Percentiles rank a stretch among this genome's conserved stretches.
These are phyloP conservation scores for Leccinellum rugosiceps DNA, from an alignment of 768 basidiomycete genomes.

Conservation along the genomic window DNA sequence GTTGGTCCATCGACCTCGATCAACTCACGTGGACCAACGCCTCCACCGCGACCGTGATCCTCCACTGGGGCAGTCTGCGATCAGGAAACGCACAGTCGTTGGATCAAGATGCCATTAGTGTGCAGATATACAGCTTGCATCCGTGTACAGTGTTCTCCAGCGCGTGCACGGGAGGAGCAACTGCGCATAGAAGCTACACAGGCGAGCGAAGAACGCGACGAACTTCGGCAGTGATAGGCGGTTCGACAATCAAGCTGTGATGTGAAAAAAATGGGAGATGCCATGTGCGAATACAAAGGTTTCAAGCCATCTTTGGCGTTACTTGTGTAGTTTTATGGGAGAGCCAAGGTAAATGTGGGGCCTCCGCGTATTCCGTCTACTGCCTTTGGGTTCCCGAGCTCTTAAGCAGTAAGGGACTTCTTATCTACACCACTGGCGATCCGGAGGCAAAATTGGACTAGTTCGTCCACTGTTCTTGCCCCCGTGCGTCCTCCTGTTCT, in stretches of 20 bases:
- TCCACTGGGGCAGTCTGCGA: background rate
- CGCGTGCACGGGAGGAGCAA: constrained; percentile 54
- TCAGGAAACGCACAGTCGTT: background rate
- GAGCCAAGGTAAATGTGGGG: too few relatives aligned
- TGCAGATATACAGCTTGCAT: constrained; percentile 55
- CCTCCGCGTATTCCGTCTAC: background rate
- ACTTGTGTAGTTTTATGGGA: too few relatives aligned
- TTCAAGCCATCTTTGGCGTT: too few relatives aligned
- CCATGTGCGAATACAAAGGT: too few relatives aligned
- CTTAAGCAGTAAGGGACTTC: background rate
- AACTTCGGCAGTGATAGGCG: constrained; percentile 26
- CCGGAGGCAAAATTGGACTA: constrained; percentile 1
- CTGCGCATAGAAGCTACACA: constrained; percentile 31
- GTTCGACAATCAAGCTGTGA: background rate
- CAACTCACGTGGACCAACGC: constrained; percentile 16
- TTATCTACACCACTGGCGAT: constrained; percentile 6
- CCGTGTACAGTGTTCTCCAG: constrained; percentile 52
- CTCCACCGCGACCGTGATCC: constrained; percentile 11
- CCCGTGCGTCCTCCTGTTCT: background rate
- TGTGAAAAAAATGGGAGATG: background rate
- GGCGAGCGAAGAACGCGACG: constrained; percentile 41
- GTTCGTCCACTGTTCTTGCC: constrained; percentile 12
- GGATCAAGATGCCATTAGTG: background rate
- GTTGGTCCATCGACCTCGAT: constrained; percentile 21
- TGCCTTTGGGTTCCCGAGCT: background rate